Evolutionary conservation across 1,139 yeast genomes (phyloP).

Genomic region (Tardiomyces digboiensis): DNA sequence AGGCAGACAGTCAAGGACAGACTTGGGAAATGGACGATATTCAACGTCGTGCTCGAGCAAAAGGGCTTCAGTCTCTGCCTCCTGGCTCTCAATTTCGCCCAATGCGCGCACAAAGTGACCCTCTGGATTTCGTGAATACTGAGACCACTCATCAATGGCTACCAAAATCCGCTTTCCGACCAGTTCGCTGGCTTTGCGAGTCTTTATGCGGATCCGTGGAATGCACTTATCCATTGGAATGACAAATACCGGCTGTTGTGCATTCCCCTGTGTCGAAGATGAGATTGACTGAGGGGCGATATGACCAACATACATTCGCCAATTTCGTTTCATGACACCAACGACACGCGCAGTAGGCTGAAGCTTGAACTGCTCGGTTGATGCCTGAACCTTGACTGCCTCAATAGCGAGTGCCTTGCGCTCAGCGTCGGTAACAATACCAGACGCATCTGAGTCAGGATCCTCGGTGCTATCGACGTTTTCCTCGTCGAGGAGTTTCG

Average conservation of each 20-base stretch:
- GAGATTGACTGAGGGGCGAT: conserved; percentile 67
- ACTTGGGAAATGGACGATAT: conserved; percentile 89
- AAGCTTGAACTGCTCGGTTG: conserved; percentile 35
- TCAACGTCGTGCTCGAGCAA: conserved; percentile 94
- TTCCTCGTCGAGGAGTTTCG: conserved; percentile 70
- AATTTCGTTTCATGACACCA: conserved; percentile 79
- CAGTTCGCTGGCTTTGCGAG: conserved; percentile 76
- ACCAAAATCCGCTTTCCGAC: conserved; percentile 85
- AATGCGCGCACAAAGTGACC: conserved; percentile 90
- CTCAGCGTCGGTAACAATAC: conserved; percentile 62
- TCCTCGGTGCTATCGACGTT: conserved; percentile 46
- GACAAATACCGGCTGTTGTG: conserved; percentile 75
- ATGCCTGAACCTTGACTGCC: conserved; percentile 53
- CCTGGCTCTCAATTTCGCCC: conserved; percentile 86
- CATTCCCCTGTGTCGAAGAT: conserved; percentile 36
- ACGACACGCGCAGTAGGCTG: conserved; percentile 93
- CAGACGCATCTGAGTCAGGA: conserved; percentile 26
- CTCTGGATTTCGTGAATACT: conserved; percentile 74
- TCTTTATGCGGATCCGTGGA: conserved; percentile 80
- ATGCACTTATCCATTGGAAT: conserved; percentile 81
- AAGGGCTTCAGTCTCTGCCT: conserved; percentile 95
- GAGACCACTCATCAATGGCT: conserved; percentile 90
- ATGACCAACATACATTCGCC: conserved; percentile 97
- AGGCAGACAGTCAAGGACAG: conserved; percentile 89
- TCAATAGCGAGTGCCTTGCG: conserved; percentile 67